Evolutionary conservation across 768 basidiomycete species (phyloP), one percentile per base, ranked within the genome.

Genomic region (Leccinellum albellum): DNA sequence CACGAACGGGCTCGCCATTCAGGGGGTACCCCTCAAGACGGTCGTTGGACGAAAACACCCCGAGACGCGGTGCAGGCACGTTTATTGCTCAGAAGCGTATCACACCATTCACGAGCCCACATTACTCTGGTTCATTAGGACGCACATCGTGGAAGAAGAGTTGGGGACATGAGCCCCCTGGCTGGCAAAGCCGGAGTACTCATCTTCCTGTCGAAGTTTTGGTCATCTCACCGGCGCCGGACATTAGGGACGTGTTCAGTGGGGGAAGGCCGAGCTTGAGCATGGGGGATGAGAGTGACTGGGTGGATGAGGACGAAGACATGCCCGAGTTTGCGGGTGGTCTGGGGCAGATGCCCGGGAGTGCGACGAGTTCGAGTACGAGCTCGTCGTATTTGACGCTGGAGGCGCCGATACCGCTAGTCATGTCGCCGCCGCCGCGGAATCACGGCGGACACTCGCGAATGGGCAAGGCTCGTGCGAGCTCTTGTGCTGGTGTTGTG

Each of bases 291-390:
- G 91, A 93, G 63, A 87, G 86, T 47, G 90, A 92, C 61, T 93
- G 91, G 91, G 87, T 91, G 14, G 91, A 93, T 64, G 89, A 91
- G 63, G 91, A 94, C 42, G 91, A 92, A 7, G 89, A 91, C 63
- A 72, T 73, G 20, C 74, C 84, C 8, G 76, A 82, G 24, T 92
- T 90, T 73, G 86, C 83, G 14, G 90, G 89, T 48, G 91, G 91
- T 6, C 70, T 94, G 29, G 91, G 91, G 0, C 91, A 94, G 40
- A 70, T 71, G 59, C 67, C 70, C 10, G 61, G 67, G 42, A 65
- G 67, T 17, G 64, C 74, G 24, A 57, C 64, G 33, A 67, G 64
- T 23, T 61, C 69, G 12, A 65, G 61, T 33, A 35, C 63, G 50
- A 66, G 66, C 31, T 67, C 64, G 10, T 63, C 72, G 15, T 58